Evolutionary conservation across 495 filamentous ascomycete species (phyloP), one percentile per base, ranked within the genome.

Genomic region (Hyphodiscus hymeniophilus): DNA sequence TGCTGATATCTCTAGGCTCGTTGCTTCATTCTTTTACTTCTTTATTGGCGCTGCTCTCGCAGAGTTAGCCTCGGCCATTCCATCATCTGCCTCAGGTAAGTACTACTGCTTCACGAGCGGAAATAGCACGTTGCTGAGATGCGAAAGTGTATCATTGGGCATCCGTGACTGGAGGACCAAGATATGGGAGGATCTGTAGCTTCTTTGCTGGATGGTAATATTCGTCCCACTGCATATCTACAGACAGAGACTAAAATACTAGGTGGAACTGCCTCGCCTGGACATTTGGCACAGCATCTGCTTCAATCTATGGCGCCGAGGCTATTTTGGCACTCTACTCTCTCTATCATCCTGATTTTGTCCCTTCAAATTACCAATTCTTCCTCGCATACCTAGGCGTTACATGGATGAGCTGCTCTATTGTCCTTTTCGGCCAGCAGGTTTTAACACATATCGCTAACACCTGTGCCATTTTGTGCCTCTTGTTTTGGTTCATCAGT

Each of bases 81-180:
- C 38, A n/a, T 22, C 22, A 21, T 32, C 15, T 15, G 7, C 23
- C 11, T 2, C 30, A 52, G 50, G 77, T 91, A 66, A 70, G 91
- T 38, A 82, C 87, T 10, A 89, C 85, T 1, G 74, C 83, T 1
- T 92, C 54, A 87, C 87, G 1, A 87, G 84, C 0, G 76, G 81
- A n/a, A n/a, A n/a, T n/a, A n/a, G n/a, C n/a, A n/a, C n/a, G n/a
- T n/a, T n/a, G n/a, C n/a, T n/a, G n/a, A n/a, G n/a, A n/a, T 7
- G 84, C 80, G n/a, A 85, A 87, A 32, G 86, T 94, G 1, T 91
- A 91, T 53, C 87, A 92, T 61, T 92, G 86, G 86, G 85, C 86
- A 3, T 80, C 81, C 0, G 73, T 90, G 13, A 86, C 86, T 0
- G 79, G 77, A 4, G 85, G 85, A 2, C 74, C 66, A 7, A 75